These are phyloP conservation scores for Akanthomyces dipterigenus DNA, from an alignment of 2,329 filamentous ascomycete species.

Conservation along the genomic window DNA sequence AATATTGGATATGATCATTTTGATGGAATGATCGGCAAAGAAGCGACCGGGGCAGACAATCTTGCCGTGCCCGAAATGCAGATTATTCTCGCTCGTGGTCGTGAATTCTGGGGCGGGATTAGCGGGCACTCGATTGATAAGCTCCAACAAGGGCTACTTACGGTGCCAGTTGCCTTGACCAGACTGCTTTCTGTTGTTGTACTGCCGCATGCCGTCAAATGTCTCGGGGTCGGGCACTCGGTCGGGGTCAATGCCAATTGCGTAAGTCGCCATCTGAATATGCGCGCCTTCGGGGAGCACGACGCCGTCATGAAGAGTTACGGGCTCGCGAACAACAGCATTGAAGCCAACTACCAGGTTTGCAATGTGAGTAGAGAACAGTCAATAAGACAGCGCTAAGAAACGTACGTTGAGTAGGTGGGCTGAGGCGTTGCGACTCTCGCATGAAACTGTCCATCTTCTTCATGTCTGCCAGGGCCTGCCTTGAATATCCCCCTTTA, in stretches of 20 bases:
- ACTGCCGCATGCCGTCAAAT: slow-evolving; percentile 4
- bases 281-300: slow-evolving; percentile 2
- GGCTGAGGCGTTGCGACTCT: slow-evolving; percentile 27
- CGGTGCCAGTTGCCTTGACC: background rate
- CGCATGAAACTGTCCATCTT: slow-evolving; percentile 36
- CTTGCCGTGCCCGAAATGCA: slow-evolving; percentile 4
- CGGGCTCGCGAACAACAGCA: background rate
- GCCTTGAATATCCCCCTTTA: slow-evolving; percentile 30
- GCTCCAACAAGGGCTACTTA: background rate
- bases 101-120: background rate
- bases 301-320: background rate
- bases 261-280: slow-evolving; percentile 3
- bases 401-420: slow-evolving; percentile 6
- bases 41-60: slow-evolving; percentile 2
- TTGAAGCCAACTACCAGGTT: background rate
- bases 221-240: background rate
- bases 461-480: slow-evolving; percentile 30
- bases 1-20: slow-evolving; percentile 4
- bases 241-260: slow-evolving; percentile 1
- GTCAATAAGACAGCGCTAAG: too few relatives aligned
- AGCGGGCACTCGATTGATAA: background rate
- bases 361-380: background rate
- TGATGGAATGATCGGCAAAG: slow-evolving; percentile 1
- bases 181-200: background rate
- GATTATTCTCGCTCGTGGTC: slow-evolving; percentile 4